Evolutionary conservation across 208 protist genomes (phyloP).

Genomic region (Trypanosoma grayi): DNA sequence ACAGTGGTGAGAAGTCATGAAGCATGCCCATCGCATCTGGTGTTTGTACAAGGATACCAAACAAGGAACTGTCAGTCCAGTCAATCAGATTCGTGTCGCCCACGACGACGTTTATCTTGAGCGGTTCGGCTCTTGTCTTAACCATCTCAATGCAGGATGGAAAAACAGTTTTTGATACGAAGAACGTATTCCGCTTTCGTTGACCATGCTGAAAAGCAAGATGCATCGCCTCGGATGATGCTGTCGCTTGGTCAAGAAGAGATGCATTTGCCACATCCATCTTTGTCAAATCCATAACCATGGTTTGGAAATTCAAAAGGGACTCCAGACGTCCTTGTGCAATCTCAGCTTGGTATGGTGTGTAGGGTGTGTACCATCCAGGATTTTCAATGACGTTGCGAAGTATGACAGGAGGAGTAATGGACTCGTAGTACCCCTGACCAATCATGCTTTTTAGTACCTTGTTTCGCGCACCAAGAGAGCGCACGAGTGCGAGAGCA

Average conservation of each 20-base stretch:
- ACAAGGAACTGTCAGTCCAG: slow-evolving; percentile 55
- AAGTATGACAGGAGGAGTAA: slow-evolving; percentile 91
- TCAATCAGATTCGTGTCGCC: slow-evolving; percentile 66
- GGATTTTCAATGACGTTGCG: slow-evolving; percentile 98
- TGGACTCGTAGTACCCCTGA: slow-evolving; percentile 92
- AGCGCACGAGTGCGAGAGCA: slow-evolving; percentile 55
- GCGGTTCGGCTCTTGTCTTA: slow-evolving; percentile 59
- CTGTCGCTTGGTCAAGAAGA: slow-evolving; percentile 94
- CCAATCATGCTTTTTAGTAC: slow-evolving; percentile 92
- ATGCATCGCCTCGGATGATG: slow-evolving; percentile 67
- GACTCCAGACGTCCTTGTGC: slow-evolving; percentile 97
- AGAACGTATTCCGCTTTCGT: slow-evolving; percentile 57
- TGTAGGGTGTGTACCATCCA: slow-evolving; percentile 99
- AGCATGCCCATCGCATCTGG: slow-evolving; percentile 88
- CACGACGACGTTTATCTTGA: slow-evolving; percentile 90
- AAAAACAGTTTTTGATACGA: slow-evolving; percentile 63
- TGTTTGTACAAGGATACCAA: slow-evolving; percentile 94
- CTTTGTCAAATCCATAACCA: slow-evolving; percentile 95
- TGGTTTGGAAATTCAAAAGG: slow-evolving; percentile 98
- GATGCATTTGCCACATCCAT: slow-evolving; percentile 96
- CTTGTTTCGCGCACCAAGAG: slow-evolving; percentile 75
- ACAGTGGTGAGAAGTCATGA: slow-evolving; percentile 77
- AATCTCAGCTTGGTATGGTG: slow-evolving; percentile 97
- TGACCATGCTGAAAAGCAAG: slow-evolving; percentile 53
- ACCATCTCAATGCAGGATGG: slow-evolving; percentile 69